Conservation (phyloP, 1,284 basidiomycete genomes). For the Tilletia walkeri region DNA sequence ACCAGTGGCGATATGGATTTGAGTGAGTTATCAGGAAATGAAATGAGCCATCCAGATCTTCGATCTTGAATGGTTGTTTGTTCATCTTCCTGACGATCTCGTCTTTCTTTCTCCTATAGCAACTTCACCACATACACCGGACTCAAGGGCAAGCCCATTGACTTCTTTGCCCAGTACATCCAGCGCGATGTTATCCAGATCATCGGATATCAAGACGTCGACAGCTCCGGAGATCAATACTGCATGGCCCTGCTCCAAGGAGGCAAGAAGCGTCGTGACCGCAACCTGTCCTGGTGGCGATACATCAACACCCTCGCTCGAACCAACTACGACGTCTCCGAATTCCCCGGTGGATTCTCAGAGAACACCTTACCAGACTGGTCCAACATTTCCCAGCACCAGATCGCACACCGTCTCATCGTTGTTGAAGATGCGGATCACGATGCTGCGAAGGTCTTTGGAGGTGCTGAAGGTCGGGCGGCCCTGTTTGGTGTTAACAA, state of each 20-base stretch:
- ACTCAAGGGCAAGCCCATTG: constrained; percentile 29
- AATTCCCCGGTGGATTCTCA: constrained; percentile 39
- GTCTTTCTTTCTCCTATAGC: not conserved
- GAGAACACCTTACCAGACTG: constrained; percentile 41
- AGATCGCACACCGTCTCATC: constrained; percentile 38
- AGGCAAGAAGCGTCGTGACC: constrained; percentile 37
- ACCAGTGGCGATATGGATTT: constrained; percentile 35
- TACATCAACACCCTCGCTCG: constrained; percentile 40
- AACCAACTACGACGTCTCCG: constrained; percentile 34
- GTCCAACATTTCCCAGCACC: constrained; percentile 31
- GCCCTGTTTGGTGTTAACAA: constrained; percentile 40
- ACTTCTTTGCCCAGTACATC: constrained; percentile 48
- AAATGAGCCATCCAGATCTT: constrained; percentile 21
- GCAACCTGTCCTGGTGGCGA: constrained; percentile 41
- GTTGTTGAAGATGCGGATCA: constrained; percentile 47
- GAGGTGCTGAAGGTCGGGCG: constrained; percentile 36
- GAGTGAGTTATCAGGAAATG: constrained; percentile 12
- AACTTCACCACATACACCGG: constrained; percentile 44
- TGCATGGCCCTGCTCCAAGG: constrained; percentile 35
- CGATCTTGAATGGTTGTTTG: too few species aligned
- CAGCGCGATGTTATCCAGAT: constrained; percentile 48
- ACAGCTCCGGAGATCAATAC: constrained; percentile 23
- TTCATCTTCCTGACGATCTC: not conserved
- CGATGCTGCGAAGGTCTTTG: constrained; percentile 43
- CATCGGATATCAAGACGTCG: constrained; percentile 45